Percentiles rank a stretch among this genome's conserved stretches.
Evolutionary conservation across 768 basidiomycete genomes (phyloP).

Genomic region (Trametes cinnabarina): DNA sequence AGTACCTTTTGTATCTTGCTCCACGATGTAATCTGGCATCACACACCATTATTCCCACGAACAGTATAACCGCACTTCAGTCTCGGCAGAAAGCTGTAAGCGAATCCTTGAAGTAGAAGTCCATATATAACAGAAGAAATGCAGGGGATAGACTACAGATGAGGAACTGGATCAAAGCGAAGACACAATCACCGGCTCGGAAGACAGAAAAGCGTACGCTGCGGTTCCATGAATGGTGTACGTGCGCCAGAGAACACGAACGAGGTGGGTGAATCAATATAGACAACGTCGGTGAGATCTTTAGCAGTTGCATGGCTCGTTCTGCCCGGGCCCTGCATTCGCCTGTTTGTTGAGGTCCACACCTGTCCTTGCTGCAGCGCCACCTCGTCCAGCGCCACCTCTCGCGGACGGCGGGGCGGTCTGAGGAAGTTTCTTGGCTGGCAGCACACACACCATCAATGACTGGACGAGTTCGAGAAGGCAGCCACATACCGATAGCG

Average conservation of each 20-base stretch:
- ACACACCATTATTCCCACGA: background rate
- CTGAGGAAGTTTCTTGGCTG: conserved; percentile 88
- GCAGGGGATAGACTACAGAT: conserved; percentile 21
- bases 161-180: conserved; percentile 37
- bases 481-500: conserved; percentile 63
- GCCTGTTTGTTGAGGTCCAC: conserved; percentile 81
- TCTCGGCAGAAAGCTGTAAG: background rate
- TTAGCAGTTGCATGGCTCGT: conserved; percentile 79
- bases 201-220: conserved; percentile 10
- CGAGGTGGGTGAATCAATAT: conserved; percentile 7
- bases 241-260: conserved; percentile 8
- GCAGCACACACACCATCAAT: background rate
- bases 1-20: background rate
- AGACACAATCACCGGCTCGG: conserved; percentile 35
- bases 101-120: conserved; percentile 13
- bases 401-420: conserved; percentile 68
- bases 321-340: conserved; percentile 47
- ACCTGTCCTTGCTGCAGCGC: conserved; percentile 51
- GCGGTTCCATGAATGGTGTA: background rate
- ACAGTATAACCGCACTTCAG: background rate
- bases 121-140: conserved; percentile 19
- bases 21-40: background rate
- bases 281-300: conserved; percentile 6
- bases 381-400: conserved; percentile 50
- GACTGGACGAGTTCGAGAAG: background rate